Evolutionary conservation across 768 basidiomycete species (phyloP).

Genomic region (Hericium coralloides): DNA sequence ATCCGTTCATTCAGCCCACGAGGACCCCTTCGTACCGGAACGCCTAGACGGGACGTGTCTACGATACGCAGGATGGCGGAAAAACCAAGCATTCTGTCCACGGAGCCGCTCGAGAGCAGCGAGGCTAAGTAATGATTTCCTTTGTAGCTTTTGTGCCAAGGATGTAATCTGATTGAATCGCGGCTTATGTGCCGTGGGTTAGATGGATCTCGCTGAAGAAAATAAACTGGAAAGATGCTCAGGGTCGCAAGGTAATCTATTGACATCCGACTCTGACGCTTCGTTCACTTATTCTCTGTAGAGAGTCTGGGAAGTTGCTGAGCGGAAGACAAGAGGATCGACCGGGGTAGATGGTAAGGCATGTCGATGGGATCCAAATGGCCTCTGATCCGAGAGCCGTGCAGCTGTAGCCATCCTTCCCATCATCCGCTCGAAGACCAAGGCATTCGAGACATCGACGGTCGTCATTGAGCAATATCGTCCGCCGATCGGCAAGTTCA

Average conservation of each 20-base stretch:
- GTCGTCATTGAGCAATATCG: slow-evolving; percentile 90
- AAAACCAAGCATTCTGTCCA: neutral
- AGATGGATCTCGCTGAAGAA: slow-evolving; percentile 86
- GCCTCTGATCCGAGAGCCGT: neutral
- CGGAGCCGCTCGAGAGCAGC: neutral
- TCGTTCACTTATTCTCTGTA: slow-evolving; percentile 21
- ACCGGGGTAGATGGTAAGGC: slow-evolving; percentile 72
- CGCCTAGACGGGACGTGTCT: too few species aligned
- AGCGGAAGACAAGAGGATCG: slow-evolving; percentile 68
- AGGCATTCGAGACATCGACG: slow-evolving; percentile 66
- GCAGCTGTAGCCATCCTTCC: slow-evolving; percentile 81
- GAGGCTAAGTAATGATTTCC: neutral
- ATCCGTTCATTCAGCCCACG: too few species aligned
- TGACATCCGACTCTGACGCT: neutral
- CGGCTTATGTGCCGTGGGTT: neutral
- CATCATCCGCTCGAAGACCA: slow-evolving; percentile 64
- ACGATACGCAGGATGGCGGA: neutral
- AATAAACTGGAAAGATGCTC: slow-evolving; percentile 71
- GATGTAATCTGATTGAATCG: neutral
- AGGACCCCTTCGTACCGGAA: too few species aligned
- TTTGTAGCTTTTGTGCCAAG: neutral
- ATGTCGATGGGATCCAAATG: neutral
- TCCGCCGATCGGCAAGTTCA: slow-evolving; percentile 70
- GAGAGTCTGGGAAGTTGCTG: slow-evolving; percentile 87
- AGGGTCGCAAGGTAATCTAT: slow-evolving; percentile 53